A percentile compares a stretch with the other conserved stretches of the same genome.
Conservation (phyloP, 192 early-diverging fungal species). For the Backusella psychrophila region DNA sequence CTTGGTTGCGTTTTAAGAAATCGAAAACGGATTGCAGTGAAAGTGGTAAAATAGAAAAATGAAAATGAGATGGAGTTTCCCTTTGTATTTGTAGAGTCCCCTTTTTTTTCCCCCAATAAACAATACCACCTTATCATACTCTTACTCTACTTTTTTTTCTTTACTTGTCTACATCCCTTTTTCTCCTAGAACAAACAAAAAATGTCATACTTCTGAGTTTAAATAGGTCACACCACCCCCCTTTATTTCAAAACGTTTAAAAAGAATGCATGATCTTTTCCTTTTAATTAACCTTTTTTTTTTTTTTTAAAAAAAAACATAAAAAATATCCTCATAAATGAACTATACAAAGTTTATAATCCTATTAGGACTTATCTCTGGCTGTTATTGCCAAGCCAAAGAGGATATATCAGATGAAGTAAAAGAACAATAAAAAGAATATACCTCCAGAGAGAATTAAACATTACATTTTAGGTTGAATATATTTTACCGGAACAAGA, state of each 20-base stretch:
- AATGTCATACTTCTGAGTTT: background rate
- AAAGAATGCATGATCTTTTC: slow-evolving; percentile 3
- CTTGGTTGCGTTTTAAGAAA: background rate
- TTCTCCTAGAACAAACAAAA: background rate
- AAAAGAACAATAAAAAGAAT: background rate
- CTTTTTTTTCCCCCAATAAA: background rate
- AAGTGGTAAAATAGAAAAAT: background rate
- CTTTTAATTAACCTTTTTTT: slow-evolving; percentile 1
- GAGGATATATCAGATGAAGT: background rate
- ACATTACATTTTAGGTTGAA: background rate
- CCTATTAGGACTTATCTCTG: background rate
- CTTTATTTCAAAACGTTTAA: background rate
- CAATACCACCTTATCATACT: background rate
- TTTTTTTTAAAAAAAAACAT: background rate
- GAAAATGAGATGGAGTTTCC: background rate
- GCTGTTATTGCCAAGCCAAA: background rate
- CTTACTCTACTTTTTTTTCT: background rate
- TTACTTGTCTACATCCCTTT: background rate
- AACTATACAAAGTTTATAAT: background rate
- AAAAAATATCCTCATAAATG: background rate
- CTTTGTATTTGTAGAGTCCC: background rate
- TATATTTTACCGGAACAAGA: background rate
- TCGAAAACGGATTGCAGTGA: background rate
- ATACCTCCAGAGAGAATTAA: background rate
- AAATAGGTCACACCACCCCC: background rate